phyloP scores from a whole-genome alignment of 2,329 filamentous ascomycete genomes.

The Monilinia laxa region DNA sequence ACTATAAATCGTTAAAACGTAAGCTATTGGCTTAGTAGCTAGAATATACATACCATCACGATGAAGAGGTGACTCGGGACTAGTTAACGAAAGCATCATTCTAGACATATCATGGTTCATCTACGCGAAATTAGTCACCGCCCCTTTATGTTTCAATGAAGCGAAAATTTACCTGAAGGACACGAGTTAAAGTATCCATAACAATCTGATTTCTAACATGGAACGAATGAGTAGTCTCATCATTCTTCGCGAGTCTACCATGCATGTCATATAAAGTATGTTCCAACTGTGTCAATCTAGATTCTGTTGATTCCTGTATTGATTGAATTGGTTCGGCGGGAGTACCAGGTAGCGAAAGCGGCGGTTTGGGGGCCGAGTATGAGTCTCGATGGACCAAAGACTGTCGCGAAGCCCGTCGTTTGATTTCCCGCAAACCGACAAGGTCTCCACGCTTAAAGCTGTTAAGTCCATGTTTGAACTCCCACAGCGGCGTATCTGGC shows the following conservation, averaged over 20 bases:
- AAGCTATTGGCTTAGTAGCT: constrained; percentile 28
- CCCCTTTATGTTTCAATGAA: constrained; percentile 16
- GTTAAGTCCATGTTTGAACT: constrained; percentile 97
- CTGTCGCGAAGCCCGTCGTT: constrained; percentile 88
- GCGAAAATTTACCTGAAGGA: constrained; percentile 57
- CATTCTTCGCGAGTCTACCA: constrained; percentile 72
- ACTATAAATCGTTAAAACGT: constrained; percentile 46
- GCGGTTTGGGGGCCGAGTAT: constrained; percentile 74
- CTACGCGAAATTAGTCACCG: constrained; percentile 48
- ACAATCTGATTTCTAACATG: constrained; percentile 78
- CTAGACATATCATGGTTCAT: constrained; percentile 84
- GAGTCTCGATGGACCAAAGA: constrained; percentile 89
- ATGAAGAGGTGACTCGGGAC: constrained; percentile 73
- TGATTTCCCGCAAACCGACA: constrained; percentile 89
- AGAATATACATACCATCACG: constrained; percentile 67
- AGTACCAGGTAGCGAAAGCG: constrained; percentile 76
- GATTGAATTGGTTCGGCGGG: constrained; percentile 75
- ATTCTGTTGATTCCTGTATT: constrained; percentile 72
- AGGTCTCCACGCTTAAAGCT: constrained; percentile 96
- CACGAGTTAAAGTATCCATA: constrained; percentile 75
- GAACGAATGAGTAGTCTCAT: constrained; percentile 78
- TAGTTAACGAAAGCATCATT: constrained; percentile 69
- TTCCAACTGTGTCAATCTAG: constrained; percentile 72
- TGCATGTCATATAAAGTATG: constrained; percentile 80
- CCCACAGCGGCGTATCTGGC: constrained; percentile 92